Evolutionary conservation across 495 filamentous ascomycete genomes (phyloP).

Genomic region (Podospora didyma): DNA sequence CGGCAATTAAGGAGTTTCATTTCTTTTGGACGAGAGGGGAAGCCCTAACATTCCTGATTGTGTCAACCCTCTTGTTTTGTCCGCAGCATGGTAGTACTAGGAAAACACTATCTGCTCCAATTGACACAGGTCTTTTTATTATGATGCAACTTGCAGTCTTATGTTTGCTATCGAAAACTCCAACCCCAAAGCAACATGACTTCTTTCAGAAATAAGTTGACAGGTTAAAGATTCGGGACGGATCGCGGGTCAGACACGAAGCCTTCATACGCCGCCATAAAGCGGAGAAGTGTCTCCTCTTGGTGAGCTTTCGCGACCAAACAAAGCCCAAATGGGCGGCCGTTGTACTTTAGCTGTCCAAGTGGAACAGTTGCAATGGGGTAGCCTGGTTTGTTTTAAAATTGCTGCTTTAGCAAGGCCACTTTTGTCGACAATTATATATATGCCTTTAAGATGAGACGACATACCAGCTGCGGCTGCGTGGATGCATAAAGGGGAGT

Average conservation of each 20-base stretch:
- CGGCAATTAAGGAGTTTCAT: too few species aligned
- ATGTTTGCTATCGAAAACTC: too few species aligned
- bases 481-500: conserved; percentile 26
- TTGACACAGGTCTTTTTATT: too few species aligned
- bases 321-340: conserved; percentile 31
- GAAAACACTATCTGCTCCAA: too few species aligned
- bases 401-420: neutral
- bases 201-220: too few species aligned
- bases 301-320: conserved; percentile 20
- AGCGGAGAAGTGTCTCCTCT: conserved; percentile 25
- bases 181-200: too few species aligned
- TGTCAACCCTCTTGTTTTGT: too few species aligned
- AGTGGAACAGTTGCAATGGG: conserved; percentile 33
- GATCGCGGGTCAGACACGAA: conserved; percentile 17
- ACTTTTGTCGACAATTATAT: neutral
- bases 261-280: conserved; percentile 24
- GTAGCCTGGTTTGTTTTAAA: conserved; percentile 19
- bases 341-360: conserved; percentile 30
- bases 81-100: too few species aligned
- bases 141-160: too few species aligned
- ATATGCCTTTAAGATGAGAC: neutral
- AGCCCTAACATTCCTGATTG: too few species aligned
- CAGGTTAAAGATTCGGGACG: conserved; percentile 8
- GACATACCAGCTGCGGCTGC: conserved; percentile 27
- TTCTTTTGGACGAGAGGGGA: too few species aligned